These are phyloP conservation scores for Anthracocystis setariae DNA, from an alignment of 1,284 basidiomycete genomes.

Conservation along the genomic window DNA sequence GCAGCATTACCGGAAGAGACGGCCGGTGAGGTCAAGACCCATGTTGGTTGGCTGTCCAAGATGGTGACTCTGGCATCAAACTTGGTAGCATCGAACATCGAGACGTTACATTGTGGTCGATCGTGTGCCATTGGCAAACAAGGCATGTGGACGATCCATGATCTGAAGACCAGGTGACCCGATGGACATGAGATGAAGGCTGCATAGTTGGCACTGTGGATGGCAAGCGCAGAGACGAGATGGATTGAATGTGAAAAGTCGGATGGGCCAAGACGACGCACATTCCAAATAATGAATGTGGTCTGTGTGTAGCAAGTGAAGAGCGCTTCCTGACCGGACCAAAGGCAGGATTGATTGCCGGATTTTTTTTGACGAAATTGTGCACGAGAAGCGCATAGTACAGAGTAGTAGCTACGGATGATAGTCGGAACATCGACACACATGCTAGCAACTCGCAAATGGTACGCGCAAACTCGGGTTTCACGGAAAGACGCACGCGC, in stretches of 20 bases:
- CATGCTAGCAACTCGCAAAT: not conserved
- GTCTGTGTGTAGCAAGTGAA: not conserved
- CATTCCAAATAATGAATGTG: not conserved
- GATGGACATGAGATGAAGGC: not conserved
- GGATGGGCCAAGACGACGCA: not conserved
- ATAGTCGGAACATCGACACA: not conserved
- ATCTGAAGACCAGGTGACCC: not conserved
- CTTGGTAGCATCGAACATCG: too few relatives aligned
- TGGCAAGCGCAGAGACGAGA: not conserved
- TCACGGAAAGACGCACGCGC: not conserved
- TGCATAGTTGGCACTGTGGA: not conserved
- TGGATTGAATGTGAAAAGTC: slow-evolving; percentile 24
- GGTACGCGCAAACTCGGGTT: not conserved
- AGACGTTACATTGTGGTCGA: too few relatives aligned
- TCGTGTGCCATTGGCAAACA: too few relatives aligned
- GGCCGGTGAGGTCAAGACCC: not conserved
- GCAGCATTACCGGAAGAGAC: not conserved
- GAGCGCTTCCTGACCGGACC: slow-evolving; percentile 8
- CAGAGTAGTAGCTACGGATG: not conserved
- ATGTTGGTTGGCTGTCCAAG: too few relatives aligned
- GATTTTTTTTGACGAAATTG: slow-evolving; percentile 14
- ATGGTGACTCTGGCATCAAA: too few relatives aligned
- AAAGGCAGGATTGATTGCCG: slow-evolving; percentile 12
- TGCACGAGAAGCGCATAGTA: slow-evolving; percentile 1
- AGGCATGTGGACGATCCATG: too few relatives aligned